Base-by-base conservation (phyloP, 495 filamentous ascomycete genomes). In the Aspergillus panamensis region DNA sequence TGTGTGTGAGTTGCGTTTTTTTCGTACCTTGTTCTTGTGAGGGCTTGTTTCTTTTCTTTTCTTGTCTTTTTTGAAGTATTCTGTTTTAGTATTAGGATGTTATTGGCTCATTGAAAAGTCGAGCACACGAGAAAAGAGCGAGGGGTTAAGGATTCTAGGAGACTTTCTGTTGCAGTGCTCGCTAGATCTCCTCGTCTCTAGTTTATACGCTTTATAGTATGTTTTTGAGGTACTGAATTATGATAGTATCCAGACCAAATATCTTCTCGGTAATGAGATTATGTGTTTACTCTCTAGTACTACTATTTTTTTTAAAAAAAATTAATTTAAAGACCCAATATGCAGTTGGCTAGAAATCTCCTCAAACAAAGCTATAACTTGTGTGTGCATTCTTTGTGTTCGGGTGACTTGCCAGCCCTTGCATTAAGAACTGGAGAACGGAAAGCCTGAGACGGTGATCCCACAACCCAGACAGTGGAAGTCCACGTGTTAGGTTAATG, bases 51-150 rank as follows among this genome's bases (percentile, higher is more conserved):
- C 25, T 25, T 25, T 25, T 25, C 25, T 25, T 25, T 5, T 25
- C 25, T 2, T 25, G 2, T 25, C 25, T 25, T 25, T 25, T 25
- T 25, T 25, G 25, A 25, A 55, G 32, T 60, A 14, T 67, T 59
- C n/a, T 60, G 20, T 62, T 57, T 61, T 50, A 55, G 44, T 61
- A 49, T 54, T 48, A 47, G 48, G 49, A 55, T 42, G 52, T 56
- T 43, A 52, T 16, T 35, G 14, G 51, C 45, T 55, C 35, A 33
- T 20, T n/a, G 14, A 45, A 45, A 19, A 19, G n/a, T 20, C 19
- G 42, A 45, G 42, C 42, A 20, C 16, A 10, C 13, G 35, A 44
- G 16, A 21, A 44, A 16, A 44, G 19, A 44, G 42, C n/a, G 42
- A 20, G 42, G 17, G 42, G 17, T 7, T 16, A 12, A 45, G 16